phyloP scores from a whole-genome alignment of 495 filamentous ascomycete species.

The Penicillium cinerascens region DNA sequence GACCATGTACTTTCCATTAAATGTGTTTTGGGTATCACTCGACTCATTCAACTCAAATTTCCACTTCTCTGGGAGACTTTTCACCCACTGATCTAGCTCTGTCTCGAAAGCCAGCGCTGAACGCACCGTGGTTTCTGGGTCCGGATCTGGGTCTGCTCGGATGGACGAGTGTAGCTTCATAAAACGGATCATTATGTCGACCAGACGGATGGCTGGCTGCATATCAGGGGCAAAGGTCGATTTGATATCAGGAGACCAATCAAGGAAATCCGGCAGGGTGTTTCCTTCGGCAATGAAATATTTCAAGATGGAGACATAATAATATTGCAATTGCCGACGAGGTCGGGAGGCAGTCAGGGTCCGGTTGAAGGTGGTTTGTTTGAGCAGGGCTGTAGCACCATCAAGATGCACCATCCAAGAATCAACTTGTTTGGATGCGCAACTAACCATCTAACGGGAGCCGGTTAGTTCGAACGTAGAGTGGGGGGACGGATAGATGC shows the following conservation, averaged over 20 bases:
- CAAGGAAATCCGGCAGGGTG: slow-evolving; percentile 5
- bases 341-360: slow-evolving; percentile 2
- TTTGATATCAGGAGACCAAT: slow-evolving; percentile 12
- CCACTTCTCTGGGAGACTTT: slow-evolving; percentile 13
- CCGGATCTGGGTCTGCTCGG: not conserved
- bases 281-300: slow-evolving; percentile 14
- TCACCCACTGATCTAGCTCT: slow-evolving; percentile 21
- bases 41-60: slow-evolving; percentile 10
- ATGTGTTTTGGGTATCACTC: slow-evolving; percentile 6
- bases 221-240: not conserved
- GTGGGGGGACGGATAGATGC: not conserved
- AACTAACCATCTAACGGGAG: slow-evolving; percentile 21
- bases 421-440: slow-evolving; percentile 10
- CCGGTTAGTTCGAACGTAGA: not conserved
- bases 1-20: slow-evolving; percentile 15
- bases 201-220: slow-evolving; percentile 9
- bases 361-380: slow-evolving; percentile 6
- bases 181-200: slow-evolving; percentile 22
- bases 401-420: slow-evolving; percentile 22
- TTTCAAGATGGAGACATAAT: slow-evolving; percentile 18
- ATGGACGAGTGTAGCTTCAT: slow-evolving; percentile 12
- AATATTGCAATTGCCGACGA: slow-evolving; percentile 19
- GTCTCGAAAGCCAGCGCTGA: slow-evolving; percentile 7
- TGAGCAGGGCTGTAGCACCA: slow-evolving; percentile 19
- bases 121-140: not conserved